Evolutionary conservation across 306 rosid genomes (phyloP).

Genomic region (Neltuma alba): DNA sequence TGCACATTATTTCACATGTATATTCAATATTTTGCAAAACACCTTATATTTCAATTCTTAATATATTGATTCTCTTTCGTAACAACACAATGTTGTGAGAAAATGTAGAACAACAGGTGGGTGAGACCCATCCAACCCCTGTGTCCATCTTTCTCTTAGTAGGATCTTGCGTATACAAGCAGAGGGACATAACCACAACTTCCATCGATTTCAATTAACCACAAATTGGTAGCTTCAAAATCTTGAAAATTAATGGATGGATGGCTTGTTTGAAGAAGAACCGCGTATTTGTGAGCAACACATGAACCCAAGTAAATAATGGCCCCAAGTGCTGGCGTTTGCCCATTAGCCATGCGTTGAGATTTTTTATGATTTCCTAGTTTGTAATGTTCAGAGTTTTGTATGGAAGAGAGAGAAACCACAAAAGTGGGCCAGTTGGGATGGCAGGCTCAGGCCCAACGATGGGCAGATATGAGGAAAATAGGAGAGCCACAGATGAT

Average conservation of each 20-base stretch:
- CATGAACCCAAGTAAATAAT: conserved; percentile 21
- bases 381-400: background rate
- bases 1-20: background rate
- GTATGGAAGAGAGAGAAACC: background rate
- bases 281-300: background rate
- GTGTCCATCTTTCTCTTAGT: no score
- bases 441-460: conserved; percentile 33
- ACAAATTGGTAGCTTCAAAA: background rate
- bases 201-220: conserved; percentile 18
- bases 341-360: conserved; percentile 12
- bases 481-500: conserved; percentile 33
- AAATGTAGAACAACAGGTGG: no score
- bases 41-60: background rate
- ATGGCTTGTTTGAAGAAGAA: conserved; percentile 5
- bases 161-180: background rate
- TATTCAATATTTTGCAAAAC: background rate
- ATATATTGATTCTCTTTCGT: no score
- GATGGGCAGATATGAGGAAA: conserved; percentile 10
- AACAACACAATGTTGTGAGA: background rate
- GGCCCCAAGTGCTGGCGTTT: conserved; percentile 25
- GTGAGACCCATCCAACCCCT: background rate
- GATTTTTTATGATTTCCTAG: background rate
- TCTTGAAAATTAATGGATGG: background rate
- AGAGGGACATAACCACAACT: background rate
- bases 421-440: background rate